Base-by-base conservation (phyloP, 768 basidiomycete genomes). In the Lactifluus pinguis region DNA sequence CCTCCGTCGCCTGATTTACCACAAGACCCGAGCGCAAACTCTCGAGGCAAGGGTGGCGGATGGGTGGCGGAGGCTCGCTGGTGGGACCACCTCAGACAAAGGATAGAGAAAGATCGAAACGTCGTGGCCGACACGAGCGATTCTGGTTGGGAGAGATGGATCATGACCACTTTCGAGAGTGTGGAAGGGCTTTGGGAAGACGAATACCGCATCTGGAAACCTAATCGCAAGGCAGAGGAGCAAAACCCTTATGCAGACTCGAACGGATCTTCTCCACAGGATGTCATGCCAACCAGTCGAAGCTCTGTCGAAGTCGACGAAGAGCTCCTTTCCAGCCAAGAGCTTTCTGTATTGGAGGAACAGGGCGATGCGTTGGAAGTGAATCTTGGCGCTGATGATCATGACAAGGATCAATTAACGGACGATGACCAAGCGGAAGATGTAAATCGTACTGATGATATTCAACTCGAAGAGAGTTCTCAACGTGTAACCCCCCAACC, bases 151-250 rank as follows among this genome's bases (percentile, higher is more conserved):
- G 84, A 87, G 67, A 75, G 75, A 63, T 85, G 81, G 79, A 82
- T 90, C 32, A 87, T 90, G 84, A 88, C 92, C 7, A 83, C 88
- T 0, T 98, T 97, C 68, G 87, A 97, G 73, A 95, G 93, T 66
- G 77, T 89, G 29, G 89, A 95, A 72, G 87, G 85, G 1, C 77
- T 94, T 10, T 97, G 93, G 93, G 85, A 88, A 49, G 72, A 79
- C 39, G 65, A 76, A 56, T 80, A 77, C 70, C 83, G 73, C 69
- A 75, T 74, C 10, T 87, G 87, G 86, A 81, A 71, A 68, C 83
- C 85, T 36, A 54, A 59, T 29, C 51, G 56, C 0, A 45, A 55
- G 34, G 47, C 45, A n/a, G 25, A 51, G 10, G 49, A 59, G 17
- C 30, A 15, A 4, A 65, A 55, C 53, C 64, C 62, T 11, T 65